Evolutionary conservation across 257 asterid genomes (phyloP).

Genomic region (Cordia subcordata): DNA sequence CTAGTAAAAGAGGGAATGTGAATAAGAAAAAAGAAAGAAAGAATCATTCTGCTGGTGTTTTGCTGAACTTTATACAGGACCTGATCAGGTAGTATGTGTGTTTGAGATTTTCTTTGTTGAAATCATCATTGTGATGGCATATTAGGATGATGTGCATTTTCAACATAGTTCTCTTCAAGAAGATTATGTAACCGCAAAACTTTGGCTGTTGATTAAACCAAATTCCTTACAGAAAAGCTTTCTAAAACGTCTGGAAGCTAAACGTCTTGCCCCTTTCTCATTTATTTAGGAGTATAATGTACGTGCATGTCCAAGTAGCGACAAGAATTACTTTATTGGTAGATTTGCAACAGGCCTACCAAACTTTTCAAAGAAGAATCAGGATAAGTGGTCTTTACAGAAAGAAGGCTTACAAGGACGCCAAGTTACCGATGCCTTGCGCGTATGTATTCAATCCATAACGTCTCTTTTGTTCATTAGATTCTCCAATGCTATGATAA

Average conservation of each 20-base stretch:
- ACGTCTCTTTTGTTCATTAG: constrained; percentile 3
- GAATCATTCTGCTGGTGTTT: too few relatives aligned
- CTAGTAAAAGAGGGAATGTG: too few relatives aligned
- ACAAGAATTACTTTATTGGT: constrained; percentile 84
- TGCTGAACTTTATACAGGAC: too few relatives aligned
- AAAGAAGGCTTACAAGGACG: constrained; percentile 97
- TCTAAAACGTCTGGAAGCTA: not conserved
- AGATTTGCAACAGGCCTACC: constrained; percentile 90
- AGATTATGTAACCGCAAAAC: too few relatives aligned
- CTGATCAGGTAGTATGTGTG: too few relatives aligned
- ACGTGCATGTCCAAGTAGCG: constrained; percentile 66
- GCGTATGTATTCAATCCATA: constrained; percentile 43
- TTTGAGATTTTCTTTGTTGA: too few relatives aligned
- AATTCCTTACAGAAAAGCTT: not conserved
- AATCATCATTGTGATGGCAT: too few relatives aligned
- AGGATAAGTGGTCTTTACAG: constrained; percentile 87
- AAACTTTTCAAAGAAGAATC: constrained; percentile 70
- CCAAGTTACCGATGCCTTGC: constrained; percentile 74
- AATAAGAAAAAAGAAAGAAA: too few relatives aligned
- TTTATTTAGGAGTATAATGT: constrained; percentile 76
- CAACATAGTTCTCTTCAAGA: too few relatives aligned
- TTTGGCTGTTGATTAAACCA: not conserved
- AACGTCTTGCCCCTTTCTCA: not conserved
- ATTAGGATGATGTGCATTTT: too few relatives aligned
- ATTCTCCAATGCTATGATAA: too few relatives aligned